phyloP scores from a whole-genome alignment of 441 rosid genomes.

The Jatropha podagrica region DNA sequence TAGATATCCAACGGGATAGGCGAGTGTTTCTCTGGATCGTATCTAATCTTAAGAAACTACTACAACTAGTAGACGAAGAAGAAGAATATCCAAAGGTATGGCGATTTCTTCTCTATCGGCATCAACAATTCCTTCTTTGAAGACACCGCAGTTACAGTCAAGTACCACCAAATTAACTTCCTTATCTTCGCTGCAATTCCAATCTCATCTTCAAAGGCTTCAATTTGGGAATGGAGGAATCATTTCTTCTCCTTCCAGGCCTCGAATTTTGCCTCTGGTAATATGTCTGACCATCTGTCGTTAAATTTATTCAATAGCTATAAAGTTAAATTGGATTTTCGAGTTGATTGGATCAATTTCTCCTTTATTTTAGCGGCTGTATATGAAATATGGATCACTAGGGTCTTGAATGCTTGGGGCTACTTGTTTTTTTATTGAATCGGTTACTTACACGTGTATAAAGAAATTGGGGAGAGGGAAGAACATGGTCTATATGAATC shows the following conservation, averaged over 20 bases:
- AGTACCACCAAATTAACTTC: slow-evolving; percentile 32
- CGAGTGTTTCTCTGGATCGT: not conserved
- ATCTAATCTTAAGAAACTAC: not conserved
- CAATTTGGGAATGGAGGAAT: slow-evolving; percentile 31
- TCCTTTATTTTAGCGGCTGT: not conserved
- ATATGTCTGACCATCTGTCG: no score
- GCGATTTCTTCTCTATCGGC: slow-evolving; percentile 49
- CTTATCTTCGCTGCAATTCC: slow-evolving; percentile 41
- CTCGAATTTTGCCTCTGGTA: slow-evolving; percentile 40
- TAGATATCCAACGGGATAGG: not conserved
- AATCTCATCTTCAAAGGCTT: slow-evolving; percentile 36
- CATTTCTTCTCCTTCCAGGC: slow-evolving; percentile 34
- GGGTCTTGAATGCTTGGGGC: not conserved
- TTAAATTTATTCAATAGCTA: no score
- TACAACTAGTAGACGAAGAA: not conserved
- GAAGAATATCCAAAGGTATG: slow-evolving; percentile 31
- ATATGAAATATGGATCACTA: not conserved
- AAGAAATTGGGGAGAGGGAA: not conserved
- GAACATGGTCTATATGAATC: not conserved
- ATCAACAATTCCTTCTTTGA: slow-evolving; percentile 41
- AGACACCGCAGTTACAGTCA: slow-evolving; percentile 14
- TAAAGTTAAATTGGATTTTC: not conserved
- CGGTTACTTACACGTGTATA: not conserved
- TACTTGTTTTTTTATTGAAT: not conserved
- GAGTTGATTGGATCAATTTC: not conserved